A percentile compares a stretch with the other conserved stretches of the same genome.
Conservation (phyloP, 441 rosid species). For the Raphanus hybrid region DNA sequence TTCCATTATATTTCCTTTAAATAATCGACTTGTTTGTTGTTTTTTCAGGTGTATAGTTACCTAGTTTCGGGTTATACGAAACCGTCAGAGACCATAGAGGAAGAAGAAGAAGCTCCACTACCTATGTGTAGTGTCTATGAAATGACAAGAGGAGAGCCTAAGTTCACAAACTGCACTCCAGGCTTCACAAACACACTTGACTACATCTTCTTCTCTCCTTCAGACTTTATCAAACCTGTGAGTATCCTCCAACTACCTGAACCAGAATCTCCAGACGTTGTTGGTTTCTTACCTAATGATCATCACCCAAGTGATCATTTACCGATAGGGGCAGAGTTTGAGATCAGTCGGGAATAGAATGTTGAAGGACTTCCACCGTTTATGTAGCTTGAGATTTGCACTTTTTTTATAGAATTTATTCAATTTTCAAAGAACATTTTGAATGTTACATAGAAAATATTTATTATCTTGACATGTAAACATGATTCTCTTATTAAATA, state of each 20-base stretch:
- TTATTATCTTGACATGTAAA: too few relatives aligned
- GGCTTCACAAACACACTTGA: constrained; percentile 80
- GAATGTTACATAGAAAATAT: too few relatives aligned
- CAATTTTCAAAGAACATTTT: too few relatives aligned
- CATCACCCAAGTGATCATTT: constrained; percentile 95
- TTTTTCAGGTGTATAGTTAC: constrained; percentile 77
- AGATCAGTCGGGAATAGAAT: constrained; percentile 47
- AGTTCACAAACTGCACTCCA: constrained; percentile 93
- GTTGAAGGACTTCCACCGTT: too few relatives aligned
- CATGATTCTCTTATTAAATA: too few relatives aligned
- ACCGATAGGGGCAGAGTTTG: constrained; percentile 89
- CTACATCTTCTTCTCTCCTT: constrained; percentile 78
- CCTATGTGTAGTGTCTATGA: constrained; percentile 73
- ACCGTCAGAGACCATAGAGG: constrained; percentile 30
- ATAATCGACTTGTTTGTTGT: neutral
- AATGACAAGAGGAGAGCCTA: constrained; percentile 75
- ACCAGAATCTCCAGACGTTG: constrained; percentile 58
- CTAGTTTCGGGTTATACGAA: constrained; percentile 60
- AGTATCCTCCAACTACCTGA: constrained; percentile 72
- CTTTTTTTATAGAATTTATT: too few relatives aligned
- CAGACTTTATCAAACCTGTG: constrained; percentile 58
- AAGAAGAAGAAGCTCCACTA: constrained; percentile 61
- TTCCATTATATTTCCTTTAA: neutral
- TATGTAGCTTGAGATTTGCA: too few relatives aligned
- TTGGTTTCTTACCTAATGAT: constrained; percentile 75